phyloP scores from a whole-genome alignment of 495 filamentous ascomycete species.

The Stereocaulon alpinum region DNA sequence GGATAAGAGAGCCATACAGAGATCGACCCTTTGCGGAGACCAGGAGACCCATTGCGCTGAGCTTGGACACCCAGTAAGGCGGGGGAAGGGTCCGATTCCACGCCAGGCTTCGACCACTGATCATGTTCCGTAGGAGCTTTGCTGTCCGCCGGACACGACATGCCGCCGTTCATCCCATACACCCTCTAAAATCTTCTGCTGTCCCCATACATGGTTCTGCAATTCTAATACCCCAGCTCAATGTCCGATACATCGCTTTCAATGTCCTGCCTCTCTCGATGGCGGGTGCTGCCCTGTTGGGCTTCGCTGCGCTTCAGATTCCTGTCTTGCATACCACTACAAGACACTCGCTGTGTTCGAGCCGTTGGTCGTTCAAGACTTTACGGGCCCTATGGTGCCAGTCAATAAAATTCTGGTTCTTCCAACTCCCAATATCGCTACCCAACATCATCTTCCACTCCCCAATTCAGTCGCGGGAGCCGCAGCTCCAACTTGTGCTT shows the following conservation, averaged over 20 bases:
- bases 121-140: slow-evolving; percentile 5
- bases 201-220: slow-evolving; percentile 4
- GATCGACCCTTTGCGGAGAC: background rate
- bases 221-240: background rate
- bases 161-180: slow-evolving; percentile 9
- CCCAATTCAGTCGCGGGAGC: background rate
- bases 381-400: background rate
- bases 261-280: slow-evolving; percentile 26
- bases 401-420: background rate
- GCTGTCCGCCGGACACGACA: slow-evolving; percentile 6
- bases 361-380: background rate
- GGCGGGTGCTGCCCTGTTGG: slow-evolving; percentile 34
- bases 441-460: background rate
- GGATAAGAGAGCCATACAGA: background rate
- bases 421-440: background rate
- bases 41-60: slow-evolving; percentile 4
- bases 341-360: slow-evolving; percentile 9
- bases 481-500: background rate
- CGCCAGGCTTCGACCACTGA: background rate
- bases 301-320: slow-evolving; percentile 22
- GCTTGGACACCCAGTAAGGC: slow-evolving; percentile 7
- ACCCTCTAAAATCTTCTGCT: slow-evolving; percentile 11
- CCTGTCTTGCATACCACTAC: slow-evolving; percentile 18
- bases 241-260: slow-evolving; percentile 6
- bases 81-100: background rate